These are phyloP conservation scores for Kappamyces sp. DNA, from an alignment of 192 early-diverging fungal genomes.

Conservation along the genomic window DNA sequence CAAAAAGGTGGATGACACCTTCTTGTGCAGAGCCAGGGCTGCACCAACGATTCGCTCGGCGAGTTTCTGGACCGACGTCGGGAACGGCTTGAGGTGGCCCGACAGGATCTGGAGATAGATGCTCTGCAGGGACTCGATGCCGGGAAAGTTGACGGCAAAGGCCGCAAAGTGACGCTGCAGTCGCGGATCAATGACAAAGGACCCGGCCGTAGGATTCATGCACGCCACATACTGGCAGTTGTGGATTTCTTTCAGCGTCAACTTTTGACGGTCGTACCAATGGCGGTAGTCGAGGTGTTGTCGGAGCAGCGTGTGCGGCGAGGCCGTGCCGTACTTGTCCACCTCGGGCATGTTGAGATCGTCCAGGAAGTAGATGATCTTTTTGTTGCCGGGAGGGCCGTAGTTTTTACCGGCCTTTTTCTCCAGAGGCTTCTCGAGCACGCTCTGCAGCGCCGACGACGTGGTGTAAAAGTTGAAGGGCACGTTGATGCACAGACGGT, in stretches of 20 bases:
- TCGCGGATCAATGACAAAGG: conserved; percentile 52
- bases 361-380: conserved; percentile 63
- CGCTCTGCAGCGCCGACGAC: conserved; percentile 50
- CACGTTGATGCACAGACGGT: conserved; percentile 57
- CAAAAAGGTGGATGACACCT: conserved; percentile 49
- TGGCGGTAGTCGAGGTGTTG: conserved; percentile 59
- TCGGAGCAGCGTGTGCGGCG: conserved; percentile 54
- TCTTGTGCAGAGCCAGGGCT: conserved; percentile 51
- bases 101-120: conserved; percentile 54
- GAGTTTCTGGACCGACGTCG: conserved; percentile 45
- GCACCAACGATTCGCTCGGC: conserved; percentile 51
- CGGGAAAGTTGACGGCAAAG: conserved; percentile 60
- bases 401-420: conserved; percentile 64
- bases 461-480: conserved; percentile 66
- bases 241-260: conserved; percentile 65
- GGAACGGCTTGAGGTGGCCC: conserved; percentile 52
- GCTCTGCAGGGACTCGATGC: conserved; percentile 48
- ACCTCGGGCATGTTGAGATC: conserved; percentile 68
- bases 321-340: conserved; percentile 62
- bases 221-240: conserved; percentile 64
- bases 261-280: conserved; percentile 59
- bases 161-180: conserved; percentile 58
- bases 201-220: conserved; percentile 64
- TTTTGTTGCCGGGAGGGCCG: conserved; percentile 57
- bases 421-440: conserved; percentile 60